Evolutionary conservation across 768 basidiomycete genomes (phyloP).

Genomic region (Kwoniella dejecticola): DNA sequence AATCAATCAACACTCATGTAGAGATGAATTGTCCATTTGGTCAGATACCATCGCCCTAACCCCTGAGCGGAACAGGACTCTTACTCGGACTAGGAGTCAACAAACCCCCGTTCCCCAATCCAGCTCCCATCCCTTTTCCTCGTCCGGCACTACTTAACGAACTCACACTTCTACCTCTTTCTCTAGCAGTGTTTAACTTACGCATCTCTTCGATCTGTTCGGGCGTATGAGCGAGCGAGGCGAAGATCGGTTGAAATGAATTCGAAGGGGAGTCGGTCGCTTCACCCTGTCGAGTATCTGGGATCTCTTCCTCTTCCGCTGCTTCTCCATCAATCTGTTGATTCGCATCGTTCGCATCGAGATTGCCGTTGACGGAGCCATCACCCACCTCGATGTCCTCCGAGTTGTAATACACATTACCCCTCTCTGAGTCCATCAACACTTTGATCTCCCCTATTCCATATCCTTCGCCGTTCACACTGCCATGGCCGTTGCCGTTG

Average conservation of each 20-base stretch:
- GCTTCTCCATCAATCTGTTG: background rate
- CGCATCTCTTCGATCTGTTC: constrained; percentile 43
- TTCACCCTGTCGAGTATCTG: background rate
- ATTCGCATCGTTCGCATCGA: background rate
- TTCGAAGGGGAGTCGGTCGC: background rate
- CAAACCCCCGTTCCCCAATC: constrained; percentile 10
- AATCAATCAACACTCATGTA: background rate
- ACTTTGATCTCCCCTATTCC: no score
- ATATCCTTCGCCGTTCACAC: background rate
- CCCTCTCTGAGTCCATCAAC: constrained; percentile 7
- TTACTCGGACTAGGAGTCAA: constrained; percentile 20
- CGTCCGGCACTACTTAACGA: background rate
- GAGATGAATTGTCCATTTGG: no score
- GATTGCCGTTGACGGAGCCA: background rate
- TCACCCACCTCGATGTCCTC: background rate
- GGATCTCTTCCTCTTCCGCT: background rate
- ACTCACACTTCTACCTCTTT: constrained; percentile 15
- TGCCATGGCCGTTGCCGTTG: no score
- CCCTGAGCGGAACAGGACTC: constrained; percentile 12
- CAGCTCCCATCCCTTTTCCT: background rate
- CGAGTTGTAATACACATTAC: constrained; percentile 17
- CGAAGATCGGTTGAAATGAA: constrained; percentile 36
- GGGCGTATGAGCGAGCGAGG: constrained; percentile 44
- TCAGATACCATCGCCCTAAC: no score
- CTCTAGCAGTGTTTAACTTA: constrained; percentile 21